Percentiles rank a stretch among this genome's conserved stretches.
Evolutionary conservation across 1,139 yeast genomes (phyloP).

Genomic region (Protomyces inouyei): DNA sequence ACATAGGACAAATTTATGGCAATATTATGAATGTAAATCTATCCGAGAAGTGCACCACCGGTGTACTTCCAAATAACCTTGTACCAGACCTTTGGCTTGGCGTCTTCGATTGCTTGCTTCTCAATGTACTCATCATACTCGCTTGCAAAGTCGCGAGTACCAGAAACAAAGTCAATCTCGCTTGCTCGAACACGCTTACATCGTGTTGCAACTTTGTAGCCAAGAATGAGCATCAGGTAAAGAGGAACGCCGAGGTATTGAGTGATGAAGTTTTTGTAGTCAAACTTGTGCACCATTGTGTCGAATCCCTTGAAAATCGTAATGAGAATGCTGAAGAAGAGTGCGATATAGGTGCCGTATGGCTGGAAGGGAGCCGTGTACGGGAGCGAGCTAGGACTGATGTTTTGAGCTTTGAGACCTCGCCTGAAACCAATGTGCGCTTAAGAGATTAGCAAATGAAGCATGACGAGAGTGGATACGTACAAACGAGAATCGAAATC

Average conservation of each 20-base stretch:
- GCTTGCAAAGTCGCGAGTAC: slow-evolving; percentile 60
- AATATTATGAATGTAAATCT: neutral
- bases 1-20: too few species aligned
- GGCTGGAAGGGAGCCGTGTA: slow-evolving; percentile 53
- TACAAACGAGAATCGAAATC: slow-evolving; percentile 54
- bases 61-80: slow-evolving; percentile 11
- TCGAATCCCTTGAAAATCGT: slow-evolving; percentile 66
- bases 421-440: slow-evolving; percentile 58
- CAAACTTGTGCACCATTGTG: slow-evolving; percentile 49
- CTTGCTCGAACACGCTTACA: slow-evolving; percentile 50
- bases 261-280: slow-evolving; percentile 61
- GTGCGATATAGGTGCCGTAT: slow-evolving; percentile 51
- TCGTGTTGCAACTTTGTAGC: slow-evolving; percentile 47
- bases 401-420: slow-evolving; percentile 64
- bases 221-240: slow-evolving; percentile 51
- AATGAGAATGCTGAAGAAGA: slow-evolving; percentile 53
- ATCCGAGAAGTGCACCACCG: slow-evolving; percentile 17
- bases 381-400: slow-evolving; percentile 47
- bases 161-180: slow-evolving; percentile 62
- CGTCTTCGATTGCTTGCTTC: slow-evolving; percentile 36
- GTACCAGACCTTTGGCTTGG: slow-evolving; percentile 5
- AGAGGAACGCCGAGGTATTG: slow-evolving; percentile 76
- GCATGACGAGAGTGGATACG: too few species aligned
- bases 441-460: too few species aligned
- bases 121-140: slow-evolving; percentile 57